These are phyloP conservation scores for Hanseniaspora meyeri DNA, from an alignment of 805 yeast species.

Conservation along the genomic window DNA sequence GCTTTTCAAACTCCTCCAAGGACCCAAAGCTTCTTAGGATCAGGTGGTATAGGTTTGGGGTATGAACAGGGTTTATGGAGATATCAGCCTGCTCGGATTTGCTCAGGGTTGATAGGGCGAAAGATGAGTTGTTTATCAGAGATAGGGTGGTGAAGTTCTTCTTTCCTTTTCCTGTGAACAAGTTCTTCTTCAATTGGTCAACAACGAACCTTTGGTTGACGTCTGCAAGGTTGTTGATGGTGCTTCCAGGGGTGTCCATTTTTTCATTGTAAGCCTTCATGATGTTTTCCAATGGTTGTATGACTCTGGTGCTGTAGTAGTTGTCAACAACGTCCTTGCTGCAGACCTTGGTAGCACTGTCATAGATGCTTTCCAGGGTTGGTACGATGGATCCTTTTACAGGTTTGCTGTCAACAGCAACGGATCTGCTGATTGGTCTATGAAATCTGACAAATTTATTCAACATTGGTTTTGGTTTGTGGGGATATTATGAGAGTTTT, in stretches of 20 bases:
- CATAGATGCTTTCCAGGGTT: neutral
- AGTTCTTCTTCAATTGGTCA: neutral
- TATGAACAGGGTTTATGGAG: neutral
- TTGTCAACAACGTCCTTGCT: neutral
- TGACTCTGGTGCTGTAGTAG: neutral
- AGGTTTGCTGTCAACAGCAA: neutral
- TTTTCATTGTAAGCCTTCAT: neutral
- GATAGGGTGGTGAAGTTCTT: neutral
- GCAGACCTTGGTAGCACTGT: neutral
- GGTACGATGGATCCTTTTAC: neutral
- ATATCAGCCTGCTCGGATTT: neutral
- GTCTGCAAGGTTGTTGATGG: neutral
- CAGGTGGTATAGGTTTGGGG: constrained; percentile 18
- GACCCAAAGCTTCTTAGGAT: constrained; percentile 53
- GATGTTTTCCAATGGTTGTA: neutral
- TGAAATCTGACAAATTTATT: neutral
- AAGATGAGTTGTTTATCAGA: neutral
- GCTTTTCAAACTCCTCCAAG: constrained; percentile 57
- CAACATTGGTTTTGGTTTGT: neutral
- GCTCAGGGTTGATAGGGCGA: neutral
- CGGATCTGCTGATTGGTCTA: neutral
- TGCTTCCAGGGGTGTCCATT: neutral
- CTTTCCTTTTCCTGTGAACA: neutral
- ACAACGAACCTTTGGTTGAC: neutral
- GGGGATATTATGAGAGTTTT: neutral